Evolutionary conservation across 139 green algal species (phyloP).

Genomic region (Chlorella sp.): DNA sequence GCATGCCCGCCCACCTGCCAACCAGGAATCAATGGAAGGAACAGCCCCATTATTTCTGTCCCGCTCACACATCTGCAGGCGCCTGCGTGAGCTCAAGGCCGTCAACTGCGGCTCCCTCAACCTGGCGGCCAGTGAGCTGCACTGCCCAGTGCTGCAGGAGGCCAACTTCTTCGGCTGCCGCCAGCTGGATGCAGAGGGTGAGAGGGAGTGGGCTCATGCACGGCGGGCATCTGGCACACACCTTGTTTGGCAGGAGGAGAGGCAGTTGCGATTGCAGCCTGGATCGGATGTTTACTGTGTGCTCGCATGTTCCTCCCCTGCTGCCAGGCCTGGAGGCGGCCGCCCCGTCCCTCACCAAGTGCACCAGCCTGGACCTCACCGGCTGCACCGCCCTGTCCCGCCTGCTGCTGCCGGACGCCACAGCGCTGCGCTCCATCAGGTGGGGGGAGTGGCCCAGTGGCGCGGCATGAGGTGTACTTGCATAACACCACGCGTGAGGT

Average conservation of each 20-base stretch:
- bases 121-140: conserved; percentile 21
- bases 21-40: background rate
- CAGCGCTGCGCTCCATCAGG: conserved; percentile 4
- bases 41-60: too few species aligned
- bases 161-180: conserved; percentile 27
- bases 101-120: conserved; percentile 24
- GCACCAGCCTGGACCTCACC: conserved; percentile 8
- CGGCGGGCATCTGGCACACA: too few species aligned
- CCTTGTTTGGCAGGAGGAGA: too few species aligned
- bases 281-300: background rate
- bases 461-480: background rate
- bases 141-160: background rate
- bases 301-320: background rate
- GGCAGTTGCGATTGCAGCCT: too few species aligned
- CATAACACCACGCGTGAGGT: too few species aligned
- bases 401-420: conserved; percentile 24
- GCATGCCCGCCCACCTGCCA: background rate
- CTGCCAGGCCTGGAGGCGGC: conserved; percentile 14
- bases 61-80: background rate
- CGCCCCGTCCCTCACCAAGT: background rate
- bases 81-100: conserved; percentile 11
- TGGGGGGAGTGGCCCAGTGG: background rate
- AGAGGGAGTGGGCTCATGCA: background rate
- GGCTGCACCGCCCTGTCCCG: conserved; percentile 18
- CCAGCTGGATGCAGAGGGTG: conserved; percentile 24